phyloP scores from a whole-genome alignment of 352 stramenopile genomes.

The Phytophthora ramorum region DNA sequence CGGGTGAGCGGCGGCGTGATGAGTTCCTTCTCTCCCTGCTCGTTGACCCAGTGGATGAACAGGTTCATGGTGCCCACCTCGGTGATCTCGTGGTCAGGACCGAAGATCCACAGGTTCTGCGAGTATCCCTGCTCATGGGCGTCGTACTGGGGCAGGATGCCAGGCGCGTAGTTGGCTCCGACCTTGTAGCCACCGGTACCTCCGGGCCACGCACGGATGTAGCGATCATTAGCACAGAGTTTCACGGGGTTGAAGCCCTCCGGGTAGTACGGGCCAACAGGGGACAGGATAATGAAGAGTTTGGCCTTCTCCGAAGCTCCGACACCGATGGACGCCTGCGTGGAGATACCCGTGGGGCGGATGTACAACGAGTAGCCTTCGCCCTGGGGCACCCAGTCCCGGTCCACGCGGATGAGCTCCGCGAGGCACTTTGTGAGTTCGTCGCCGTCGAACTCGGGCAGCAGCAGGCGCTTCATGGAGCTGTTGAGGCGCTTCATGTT shows the following conservation, averaged over 20 bases:
- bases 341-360: constrained; percentile 94
- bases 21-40: constrained; percentile 93
- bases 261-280: constrained; percentile 98
- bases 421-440: constrained; percentile 93
- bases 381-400: constrained; percentile 94
- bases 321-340: constrained; percentile 92
- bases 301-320: constrained; percentile 89
- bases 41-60: constrained; percentile 96
- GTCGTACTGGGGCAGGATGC: constrained; percentile 93
- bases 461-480: constrained; percentile 93
- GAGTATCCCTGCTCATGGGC: constrained; percentile 89
- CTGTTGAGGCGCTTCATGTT: constrained; percentile 96
- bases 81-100: constrained; percentile 90
- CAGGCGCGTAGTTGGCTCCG: constrained; percentile 90
- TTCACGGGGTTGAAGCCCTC: constrained; percentile 94
- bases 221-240: constrained; percentile 91
- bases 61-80: constrained; percentile 98
- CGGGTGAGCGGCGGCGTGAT: constrained; percentile 94
- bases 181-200: constrained; percentile 95
- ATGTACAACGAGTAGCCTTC: constrained; percentile 98
- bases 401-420: constrained; percentile 83
- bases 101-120: constrained; percentile 97
- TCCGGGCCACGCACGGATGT: constrained; percentile 96
- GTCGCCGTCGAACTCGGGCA: constrained; percentile 92
- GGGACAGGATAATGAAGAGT: constrained; percentile 96